Base-by-base conservation (phyloP, 169 alveolate genomes). In the Miamiensis avidus region DNA sequence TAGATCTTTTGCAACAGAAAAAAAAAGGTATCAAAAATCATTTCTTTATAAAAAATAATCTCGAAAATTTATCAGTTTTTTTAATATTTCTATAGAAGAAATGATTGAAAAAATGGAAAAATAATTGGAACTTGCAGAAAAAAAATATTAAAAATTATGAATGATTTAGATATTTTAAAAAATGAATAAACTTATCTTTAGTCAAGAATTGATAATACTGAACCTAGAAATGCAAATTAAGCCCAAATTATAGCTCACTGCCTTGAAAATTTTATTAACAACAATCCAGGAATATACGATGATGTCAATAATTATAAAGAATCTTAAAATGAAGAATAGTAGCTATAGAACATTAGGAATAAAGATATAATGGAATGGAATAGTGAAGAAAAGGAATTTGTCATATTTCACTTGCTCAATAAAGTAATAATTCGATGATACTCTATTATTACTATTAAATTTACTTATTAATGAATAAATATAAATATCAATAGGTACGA, bases 131-230 rank as follows among this genome's bases (percentile, higher is more conserved):
- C 30, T 78, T 34, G 72, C 75, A 20, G 86, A 86, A 75, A 86
- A 76, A 72, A 86, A 86, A 81, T 15, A 79, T n/a, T 86, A 86
- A 86, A 86, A 86, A 29, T 32, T 25, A 77, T 28, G 15, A 27
- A 77, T 64, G 90, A 86, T 32, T 74, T 76, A 75, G 90, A 86
- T 29, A 81, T 86, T n/a, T 86, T 86, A 75, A 86, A 81, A 74
- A 86, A 85, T 74, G 90, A 85, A 64, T 79, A 85, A 74, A 75
- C 78, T 85, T 78, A 85, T 49, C 74, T 85, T 0, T 29, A 72
- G 29, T 74, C 86, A 34, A 85, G 75, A 74, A 34, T 85, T 30
- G 86, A 85, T 28, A 74, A 34, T 20, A 83, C 75, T 29, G 90
- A 85, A 33, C 30, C 72, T 64, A 85, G 79, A 33, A 79, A 77